Base-by-base conservation (phyloP, 2,329 filamentous ascomycete genomes). In the Herpotrichia juniperi region DNA sequence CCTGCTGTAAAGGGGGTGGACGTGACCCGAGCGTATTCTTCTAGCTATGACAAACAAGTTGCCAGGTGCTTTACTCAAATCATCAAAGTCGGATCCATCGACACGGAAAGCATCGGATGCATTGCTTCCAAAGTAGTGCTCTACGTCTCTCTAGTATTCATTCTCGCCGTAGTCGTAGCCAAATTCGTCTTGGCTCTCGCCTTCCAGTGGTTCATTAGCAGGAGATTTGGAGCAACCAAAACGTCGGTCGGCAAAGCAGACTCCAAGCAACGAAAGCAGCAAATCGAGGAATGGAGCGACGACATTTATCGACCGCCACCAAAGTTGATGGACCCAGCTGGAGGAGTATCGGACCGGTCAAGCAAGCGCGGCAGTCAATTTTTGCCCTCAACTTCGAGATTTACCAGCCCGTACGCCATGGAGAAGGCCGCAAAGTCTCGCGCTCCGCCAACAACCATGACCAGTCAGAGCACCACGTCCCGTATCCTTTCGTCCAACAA, bases 241-340 rank as follows among this genome's bases (percentile, higher is more conserved):
- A 96, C 93, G 0, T 93, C 91, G 2, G 88, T 96, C 73, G 86
- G 71, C 32, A 64, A 86, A 14, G 86, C 87, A 4, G 86, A 94
- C 71, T 85, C 87, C 59, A 92, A 93, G 72, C 89, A 93, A 76
- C 87, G 94, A 53, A 89, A 93, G 62, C 87, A 89, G 63, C 92
- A 97, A 76, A 99, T 99, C 59, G 94, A 99, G 74, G 93, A 97
- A 66, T 99, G 94, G 94, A 89, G 88, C 12, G 91, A 97, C 59
- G 94, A 99, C 68, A 99, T 99, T 64, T 97, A 99, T 74, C 89
- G 92, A 37, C 90, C 93, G 3, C 91, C 92, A 21, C 87, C 89
- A 48, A 89, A 92, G 60, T 81, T 97, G 58, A 84, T 88, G 3
- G 94, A 96, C 64, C 78, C 88, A 35, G 83, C 85, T n/a, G 85